Percentiles rank a stretch among this genome's conserved stretches.
Conservation (phyloP, 257 asterid species). For the Parsonsia alboflavescens region DNA sequence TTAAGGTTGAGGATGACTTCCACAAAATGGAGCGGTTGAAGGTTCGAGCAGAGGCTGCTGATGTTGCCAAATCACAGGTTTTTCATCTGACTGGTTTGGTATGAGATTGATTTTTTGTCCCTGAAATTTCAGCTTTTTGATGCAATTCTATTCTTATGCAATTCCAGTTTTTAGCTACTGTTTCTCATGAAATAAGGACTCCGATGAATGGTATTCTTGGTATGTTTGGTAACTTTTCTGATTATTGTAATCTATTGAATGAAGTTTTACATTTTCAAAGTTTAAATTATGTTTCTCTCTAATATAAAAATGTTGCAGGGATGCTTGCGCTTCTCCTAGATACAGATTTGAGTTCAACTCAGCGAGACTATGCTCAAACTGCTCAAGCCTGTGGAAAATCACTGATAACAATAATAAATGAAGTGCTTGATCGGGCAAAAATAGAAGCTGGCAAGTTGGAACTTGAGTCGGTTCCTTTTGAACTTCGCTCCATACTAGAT, state of each 20-base stretch:
- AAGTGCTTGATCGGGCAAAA: constrained; percentile 90
- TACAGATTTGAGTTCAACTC: constrained; percentile 76
- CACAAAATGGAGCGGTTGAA: constrained; percentile 64
- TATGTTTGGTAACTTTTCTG: constrained; percentile 22
- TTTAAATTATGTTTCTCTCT: not conserved
- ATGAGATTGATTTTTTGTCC: constrained; percentile 8
- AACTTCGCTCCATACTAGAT: constrained; percentile 65
- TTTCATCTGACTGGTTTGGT: constrained; percentile 4
- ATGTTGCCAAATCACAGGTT: constrained; percentile 93
- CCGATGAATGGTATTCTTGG: constrained; percentile 97
- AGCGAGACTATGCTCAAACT: constrained; percentile 85
- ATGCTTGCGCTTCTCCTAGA: constrained; percentile 80
- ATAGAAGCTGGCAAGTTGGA: constrained; percentile 84
- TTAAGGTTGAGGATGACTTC: constrained; percentile 74
- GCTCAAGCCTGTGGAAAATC: constrained; percentile 94
- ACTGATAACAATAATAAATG: constrained; percentile 78
- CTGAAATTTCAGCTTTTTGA: constrained; percentile 14
- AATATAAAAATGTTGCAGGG: constrained; percentile 39
- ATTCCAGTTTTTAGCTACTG: constrained; percentile 85
- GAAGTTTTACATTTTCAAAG: not conserved
- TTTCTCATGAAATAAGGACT: constrained; percentile 96
- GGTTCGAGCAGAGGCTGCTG: constrained; percentile 93
- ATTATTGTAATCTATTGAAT: not conserved
- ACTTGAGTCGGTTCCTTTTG: constrained; percentile 82
- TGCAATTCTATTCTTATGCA: constrained; percentile 10